Evolutionary conservation across 805 yeast genomes (phyloP).

Genomic region (Hanseniaspora meyeri): DNA sequence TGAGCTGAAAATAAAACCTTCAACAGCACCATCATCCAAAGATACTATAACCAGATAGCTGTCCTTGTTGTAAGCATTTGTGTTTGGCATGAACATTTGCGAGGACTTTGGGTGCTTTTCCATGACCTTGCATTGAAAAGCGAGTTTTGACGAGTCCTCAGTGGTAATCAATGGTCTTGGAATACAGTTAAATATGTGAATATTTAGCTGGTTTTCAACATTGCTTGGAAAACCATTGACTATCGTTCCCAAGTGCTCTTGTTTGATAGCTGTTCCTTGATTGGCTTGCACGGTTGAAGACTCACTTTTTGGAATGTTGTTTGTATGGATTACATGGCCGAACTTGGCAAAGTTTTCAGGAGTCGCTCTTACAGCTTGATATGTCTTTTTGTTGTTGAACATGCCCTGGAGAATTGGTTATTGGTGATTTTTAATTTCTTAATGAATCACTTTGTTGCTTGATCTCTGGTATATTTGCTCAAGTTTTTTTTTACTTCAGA

Average conservation of each 20-base stretch:
- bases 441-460: no score
- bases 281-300: slow-evolving; percentile 3
- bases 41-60: slow-evolving; percentile 81
- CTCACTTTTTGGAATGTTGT: neutral
- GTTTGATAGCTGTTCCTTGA: slow-evolving; percentile 14
- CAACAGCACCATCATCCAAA: slow-evolving; percentile 50
- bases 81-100: slow-evolving; percentile 84
- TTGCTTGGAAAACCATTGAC: neutral
- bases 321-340: slow-evolving; percentile 2
- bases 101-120: slow-evolving; percentile 85
- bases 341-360: slow-evolving; percentile 10
- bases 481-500: no score
- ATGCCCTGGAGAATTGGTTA: neutral
- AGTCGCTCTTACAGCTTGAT: slow-evolving; percentile 2
- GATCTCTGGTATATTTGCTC: no score
- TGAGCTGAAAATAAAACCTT: slow-evolving; percentile 66
- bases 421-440: no score
- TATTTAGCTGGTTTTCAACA: neutral
- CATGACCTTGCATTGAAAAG: slow-evolving; percentile 47
- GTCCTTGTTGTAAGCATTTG: slow-evolving; percentile 39
- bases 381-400: neutral
- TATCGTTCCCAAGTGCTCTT: slow-evolving; percentile 2
- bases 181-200: slow-evolving; percentile 13
- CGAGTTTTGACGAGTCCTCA: slow-evolving; percentile 19
- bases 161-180: neutral